These are phyloP conservation scores for Lipomyces sp. DNA, from an alignment of 805 yeast genomes.

Conservation along the genomic window DNA sequence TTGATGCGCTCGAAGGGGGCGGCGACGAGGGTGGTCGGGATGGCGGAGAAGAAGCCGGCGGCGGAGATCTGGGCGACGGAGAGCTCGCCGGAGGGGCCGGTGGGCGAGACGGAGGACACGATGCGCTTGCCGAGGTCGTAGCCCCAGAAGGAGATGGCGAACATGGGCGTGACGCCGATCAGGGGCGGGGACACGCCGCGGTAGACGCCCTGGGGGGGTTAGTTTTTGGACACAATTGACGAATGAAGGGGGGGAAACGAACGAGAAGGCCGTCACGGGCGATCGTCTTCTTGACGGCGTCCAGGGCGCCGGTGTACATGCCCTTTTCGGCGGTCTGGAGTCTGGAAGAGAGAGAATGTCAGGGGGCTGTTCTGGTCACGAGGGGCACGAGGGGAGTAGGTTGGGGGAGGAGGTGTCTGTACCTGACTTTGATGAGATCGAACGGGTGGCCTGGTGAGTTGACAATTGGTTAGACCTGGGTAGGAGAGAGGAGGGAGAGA, in stretches of 20 bases:
- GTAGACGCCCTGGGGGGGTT: constrained; percentile 58
- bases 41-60: constrained; percentile 92
- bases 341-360: no score
- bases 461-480: not conserved
- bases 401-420: not conserved
- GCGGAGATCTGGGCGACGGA: constrained; percentile 70
- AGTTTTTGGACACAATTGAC: not conserved
- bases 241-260: not conserved
- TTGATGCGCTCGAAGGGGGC: constrained; percentile 96
- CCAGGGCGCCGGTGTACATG: constrained; percentile 55
- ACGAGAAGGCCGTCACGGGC: constrained; percentile 62
- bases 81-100: constrained; percentile 44
- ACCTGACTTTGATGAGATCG: constrained; percentile 76
- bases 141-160: constrained; percentile 98
- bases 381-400: not conserved
- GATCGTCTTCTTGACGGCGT: constrained; percentile 68
- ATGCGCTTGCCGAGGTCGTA: constrained; percentile 86
- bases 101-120: constrained; percentile 46
- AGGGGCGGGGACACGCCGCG: constrained; percentile 93
- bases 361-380: not conserved
- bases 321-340: constrained; percentile 72
- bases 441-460: constrained; percentile 64
- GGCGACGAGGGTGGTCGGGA: constrained; percentile 94
- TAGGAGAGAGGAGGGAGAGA: not conserved
- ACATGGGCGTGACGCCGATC: constrained; percentile 97